A percentile compares a stretch with the other conserved stretches of the same genome.
phyloP scores from a whole-genome alignment of 2,329 filamentous ascomycete species.

The Diaporthe eres region DNA sequence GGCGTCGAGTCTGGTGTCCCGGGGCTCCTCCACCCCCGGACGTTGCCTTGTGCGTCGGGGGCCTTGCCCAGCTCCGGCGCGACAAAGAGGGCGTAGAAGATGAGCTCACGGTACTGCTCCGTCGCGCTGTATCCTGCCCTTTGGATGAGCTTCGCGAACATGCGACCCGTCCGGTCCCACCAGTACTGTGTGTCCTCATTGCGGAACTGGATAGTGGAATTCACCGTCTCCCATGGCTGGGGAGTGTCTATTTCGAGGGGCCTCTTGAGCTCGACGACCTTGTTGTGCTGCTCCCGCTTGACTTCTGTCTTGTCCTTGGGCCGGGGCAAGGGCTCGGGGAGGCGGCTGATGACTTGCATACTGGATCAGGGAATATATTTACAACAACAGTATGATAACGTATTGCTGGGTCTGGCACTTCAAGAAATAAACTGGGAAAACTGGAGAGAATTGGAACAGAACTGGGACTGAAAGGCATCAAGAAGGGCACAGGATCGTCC shows the following conservation, averaged over 20 bases:
- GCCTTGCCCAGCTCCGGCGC: slow-evolving; percentile 45
- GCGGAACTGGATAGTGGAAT: slow-evolving; percentile 43
- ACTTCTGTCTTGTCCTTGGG: slow-evolving; percentile 13
- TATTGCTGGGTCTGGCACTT: neutral
- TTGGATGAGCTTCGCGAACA: slow-evolving; percentile 46
- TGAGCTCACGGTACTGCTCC: slow-evolving; percentile 47
- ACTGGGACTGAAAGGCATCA: neutral
- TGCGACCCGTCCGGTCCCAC: slow-evolving; percentile 46
- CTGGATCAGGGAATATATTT: neutral
- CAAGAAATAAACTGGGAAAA: neutral
- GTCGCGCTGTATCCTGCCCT: slow-evolving; percentile 45
- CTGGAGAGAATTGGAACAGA: slow-evolving; percentile 9
- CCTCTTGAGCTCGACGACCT: slow-evolving; percentile 3
- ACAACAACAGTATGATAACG: too few relatives aligned
- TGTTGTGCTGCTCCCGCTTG: slow-evolving; percentile 6
- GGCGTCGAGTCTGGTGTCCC: slow-evolving; percentile 46
- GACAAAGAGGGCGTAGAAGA: slow-evolving; percentile 46
- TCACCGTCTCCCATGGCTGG: slow-evolving; percentile 45
- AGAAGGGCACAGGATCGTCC: slow-evolving; percentile 19
- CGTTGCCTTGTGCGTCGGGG: slow-evolving; percentile 41
- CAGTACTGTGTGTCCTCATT: slow-evolving; percentile 46
- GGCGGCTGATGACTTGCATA: slow-evolving; percentile 18
- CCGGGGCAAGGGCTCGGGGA: slow-evolving; percentile 1
- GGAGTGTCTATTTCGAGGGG: neutral
- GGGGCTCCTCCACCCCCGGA: slow-evolving; percentile 43